These are phyloP conservation scores for Aspergillus homomorphus DNA, from an alignment of 495 filamentous ascomycete species.

Conservation along the genomic window DNA sequence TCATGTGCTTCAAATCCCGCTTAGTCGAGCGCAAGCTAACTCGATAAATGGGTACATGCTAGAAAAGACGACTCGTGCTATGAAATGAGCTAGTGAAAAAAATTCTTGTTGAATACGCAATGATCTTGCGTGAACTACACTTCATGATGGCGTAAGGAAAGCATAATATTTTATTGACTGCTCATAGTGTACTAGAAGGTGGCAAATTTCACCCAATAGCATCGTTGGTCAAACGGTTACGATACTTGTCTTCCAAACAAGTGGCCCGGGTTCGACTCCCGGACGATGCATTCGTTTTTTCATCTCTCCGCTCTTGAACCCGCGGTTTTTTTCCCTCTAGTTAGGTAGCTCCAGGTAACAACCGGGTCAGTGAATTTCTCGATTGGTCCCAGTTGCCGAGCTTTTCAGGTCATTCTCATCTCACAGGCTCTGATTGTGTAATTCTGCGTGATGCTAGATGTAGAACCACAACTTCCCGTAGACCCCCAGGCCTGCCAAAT, in stretches of 20 bases:
- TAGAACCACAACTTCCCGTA: no score
- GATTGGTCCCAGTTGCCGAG: no score
- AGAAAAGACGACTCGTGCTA: not conserved
- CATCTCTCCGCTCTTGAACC: not conserved
- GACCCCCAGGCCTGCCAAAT: no score
- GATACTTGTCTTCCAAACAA: not conserved
- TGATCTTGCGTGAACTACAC: no score
- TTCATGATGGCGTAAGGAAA: no score
- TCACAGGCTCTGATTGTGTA: not conserved
- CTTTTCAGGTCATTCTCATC: not conserved
- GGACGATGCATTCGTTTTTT: not conserved
- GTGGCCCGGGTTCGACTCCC: not conserved
- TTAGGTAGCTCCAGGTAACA: not conserved
- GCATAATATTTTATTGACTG: no score
- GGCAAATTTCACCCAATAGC: not conserved
- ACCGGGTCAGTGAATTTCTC: no score
- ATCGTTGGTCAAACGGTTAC: not conserved
- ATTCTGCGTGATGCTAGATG: no score
- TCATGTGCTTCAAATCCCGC: not conserved
- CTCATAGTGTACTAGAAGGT: no score
- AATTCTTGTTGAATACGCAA: not conserved
- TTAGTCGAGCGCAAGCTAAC: not conserved
- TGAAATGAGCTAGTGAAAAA: not conserved
- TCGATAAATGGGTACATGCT: not conserved
- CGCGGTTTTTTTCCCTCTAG: not conserved